phyloP scores from a whole-genome alignment of 2,329 filamentous ascomycete species.

The Myriosclerotinia curreyana region DNA sequence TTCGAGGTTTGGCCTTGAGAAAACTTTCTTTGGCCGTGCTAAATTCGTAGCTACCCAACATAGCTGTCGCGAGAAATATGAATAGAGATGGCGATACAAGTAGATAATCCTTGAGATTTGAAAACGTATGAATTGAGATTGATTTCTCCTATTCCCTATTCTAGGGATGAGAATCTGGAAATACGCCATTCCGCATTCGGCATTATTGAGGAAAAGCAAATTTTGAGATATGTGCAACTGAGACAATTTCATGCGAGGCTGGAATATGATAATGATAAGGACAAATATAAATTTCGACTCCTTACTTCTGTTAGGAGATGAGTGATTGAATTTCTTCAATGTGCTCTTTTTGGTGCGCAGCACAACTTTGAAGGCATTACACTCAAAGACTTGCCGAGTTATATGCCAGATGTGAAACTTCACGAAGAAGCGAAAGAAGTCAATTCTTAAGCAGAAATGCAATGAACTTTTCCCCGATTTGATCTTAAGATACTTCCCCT shows the following conservation, averaged over 20 bases:
- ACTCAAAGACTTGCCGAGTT: background rate
- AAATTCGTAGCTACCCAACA: slow-evolving; percentile 10
- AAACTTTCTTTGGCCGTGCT: slow-evolving; percentile 14
- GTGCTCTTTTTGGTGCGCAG: background rate
- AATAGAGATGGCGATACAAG: background rate
- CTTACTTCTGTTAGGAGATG: background rate
- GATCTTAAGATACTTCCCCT: no score
- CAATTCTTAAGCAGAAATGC: background rate
- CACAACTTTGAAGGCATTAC: background rate
- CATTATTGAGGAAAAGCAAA: background rate
- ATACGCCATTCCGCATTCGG: slow-evolving; percentile 5
- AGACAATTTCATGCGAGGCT: slow-evolving; percentile 10
- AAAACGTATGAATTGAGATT: background rate
- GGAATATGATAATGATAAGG: slow-evolving; percentile 5
- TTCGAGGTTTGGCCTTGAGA: slow-evolving; percentile 19
- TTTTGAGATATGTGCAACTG: slow-evolving; percentile 13
- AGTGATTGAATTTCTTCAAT: background rate
- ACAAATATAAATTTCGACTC: background rate
- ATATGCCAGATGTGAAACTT: background rate
- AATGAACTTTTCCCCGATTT: background rate
- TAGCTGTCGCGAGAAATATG: slow-evolving; percentile 5
- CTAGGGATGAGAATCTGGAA: background rate
- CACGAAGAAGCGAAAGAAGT: background rate
- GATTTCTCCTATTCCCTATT: background rate
- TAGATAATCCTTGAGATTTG: background rate